These are phyloP conservation scores for Cinnamomum chago DNA, from an alignment of 164 flowering plant species.

Conservation along the genomic window DNA sequence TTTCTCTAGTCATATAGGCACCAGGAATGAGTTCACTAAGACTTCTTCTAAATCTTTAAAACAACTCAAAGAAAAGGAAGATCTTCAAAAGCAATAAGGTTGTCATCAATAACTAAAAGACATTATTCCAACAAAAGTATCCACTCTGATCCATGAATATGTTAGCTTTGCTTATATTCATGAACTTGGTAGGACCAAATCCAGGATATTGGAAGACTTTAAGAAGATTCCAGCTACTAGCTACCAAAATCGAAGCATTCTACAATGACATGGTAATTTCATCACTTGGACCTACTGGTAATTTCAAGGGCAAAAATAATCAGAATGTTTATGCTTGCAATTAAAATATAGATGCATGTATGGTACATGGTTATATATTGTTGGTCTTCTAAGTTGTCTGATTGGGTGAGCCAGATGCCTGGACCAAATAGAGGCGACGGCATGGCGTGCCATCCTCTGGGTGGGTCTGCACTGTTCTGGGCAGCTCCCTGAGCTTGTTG, in stretches of 20 bases:
- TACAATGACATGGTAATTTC: neutral
- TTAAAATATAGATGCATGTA: constrained; percentile 9
- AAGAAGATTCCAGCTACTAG: neutral
- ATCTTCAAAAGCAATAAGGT: neutral
- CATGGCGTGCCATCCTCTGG: constrained; percentile 91
- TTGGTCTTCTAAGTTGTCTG: constrained; percentile 27
- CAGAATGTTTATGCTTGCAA: constrained; percentile 10
- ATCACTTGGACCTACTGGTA: neutral
- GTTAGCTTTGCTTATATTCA: neutral
- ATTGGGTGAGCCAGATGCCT: constrained; percentile 68
- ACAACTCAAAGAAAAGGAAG: neutral
- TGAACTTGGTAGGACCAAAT: neutral
- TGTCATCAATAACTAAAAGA: neutral
- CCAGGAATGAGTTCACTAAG: no score
- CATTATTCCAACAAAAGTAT: neutral
- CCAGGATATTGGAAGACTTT: neutral
- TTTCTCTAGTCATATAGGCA: no score
- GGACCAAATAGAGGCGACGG: constrained; percentile 70
- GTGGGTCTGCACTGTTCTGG: constrained; percentile 63
- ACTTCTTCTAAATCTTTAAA: no score
- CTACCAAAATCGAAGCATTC: neutral
- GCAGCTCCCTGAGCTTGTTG: constrained; percentile 73
- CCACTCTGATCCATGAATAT: constrained; percentile 1
- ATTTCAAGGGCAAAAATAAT: constrained; percentile 6
- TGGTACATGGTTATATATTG: constrained; percentile 8